Evolutionary conservation across 352 stramenopile genomes (phyloP).

Genomic region (Globisporangium mamillatum): DNA sequence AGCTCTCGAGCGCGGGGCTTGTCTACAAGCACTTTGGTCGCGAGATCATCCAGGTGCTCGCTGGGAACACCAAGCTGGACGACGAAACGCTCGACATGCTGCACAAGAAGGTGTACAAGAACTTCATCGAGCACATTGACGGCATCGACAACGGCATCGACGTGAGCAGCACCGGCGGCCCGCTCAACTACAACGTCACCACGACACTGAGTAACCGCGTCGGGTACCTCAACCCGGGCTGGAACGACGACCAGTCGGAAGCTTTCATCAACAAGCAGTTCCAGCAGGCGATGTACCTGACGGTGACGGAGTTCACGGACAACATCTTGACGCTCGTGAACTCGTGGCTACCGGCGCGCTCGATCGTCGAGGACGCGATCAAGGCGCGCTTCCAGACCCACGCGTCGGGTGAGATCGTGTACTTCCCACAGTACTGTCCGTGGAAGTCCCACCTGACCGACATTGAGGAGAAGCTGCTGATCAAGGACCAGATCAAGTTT

Average conservation of each 20-base stretch:
- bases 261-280: conserved; percentile 89
- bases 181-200: conserved; percentile 75
- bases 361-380: conserved; percentile 92
- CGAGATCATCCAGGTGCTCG: conserved; percentile 90
- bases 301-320: conserved; percentile 93
- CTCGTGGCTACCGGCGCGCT: conserved; percentile 92
- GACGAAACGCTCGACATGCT: conserved; percentile 79
- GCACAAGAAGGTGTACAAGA: conserved; percentile 94
- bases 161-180: conserved; percentile 35
- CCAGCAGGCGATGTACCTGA: conserved; percentile 93
- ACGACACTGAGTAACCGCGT: conserved; percentile 88
- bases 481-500: conserved; percentile 93
- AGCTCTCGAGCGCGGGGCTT: conserved; percentile 95
- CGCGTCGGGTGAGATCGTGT: conserved; percentile 92
- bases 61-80: conserved; percentile 43
- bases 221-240: conserved; percentile 92
- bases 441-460: conserved; percentile 98
- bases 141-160: conserved; percentile 99
- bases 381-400: conserved; percentile 86
- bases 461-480: conserved; percentile 91
- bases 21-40: conserved; percentile 99
- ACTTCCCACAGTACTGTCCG: conserved; percentile 89
- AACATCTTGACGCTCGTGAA: conserved; percentile 90
- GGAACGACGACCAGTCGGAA: conserved; percentile 92
- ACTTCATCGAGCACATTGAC: conserved; percentile 98